These are phyloP conservation scores for Ceratocystis harringtonii DNA, from an alignment of 2,329 filamentous ascomycete genomes.

Conservation along the genomic window DNA sequence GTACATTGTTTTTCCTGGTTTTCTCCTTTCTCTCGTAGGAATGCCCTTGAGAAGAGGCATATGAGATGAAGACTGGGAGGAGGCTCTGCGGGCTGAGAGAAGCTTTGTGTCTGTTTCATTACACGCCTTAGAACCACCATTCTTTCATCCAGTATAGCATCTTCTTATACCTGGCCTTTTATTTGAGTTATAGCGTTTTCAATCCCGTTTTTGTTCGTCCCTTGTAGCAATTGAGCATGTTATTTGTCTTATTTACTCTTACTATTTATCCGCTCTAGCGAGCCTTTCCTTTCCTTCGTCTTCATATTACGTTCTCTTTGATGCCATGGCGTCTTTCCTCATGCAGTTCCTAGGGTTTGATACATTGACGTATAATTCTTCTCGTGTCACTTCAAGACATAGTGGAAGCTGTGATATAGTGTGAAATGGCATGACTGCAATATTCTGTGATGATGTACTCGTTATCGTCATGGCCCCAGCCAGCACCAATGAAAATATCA, in stretches of 20 bases:
- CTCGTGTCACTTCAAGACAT: background rate
- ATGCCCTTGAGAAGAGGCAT: background rate
- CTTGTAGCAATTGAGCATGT: background rate
- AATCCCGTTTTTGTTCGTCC: background rate
- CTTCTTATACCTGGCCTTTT: background rate
- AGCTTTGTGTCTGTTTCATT: background rate
- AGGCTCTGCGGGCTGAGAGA: background rate
- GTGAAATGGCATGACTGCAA: too few species aligned
- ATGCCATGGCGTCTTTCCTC: background rate
- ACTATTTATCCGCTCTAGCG: background rate
- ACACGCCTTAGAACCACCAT: background rate
- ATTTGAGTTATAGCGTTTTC: background rate
- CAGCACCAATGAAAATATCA: too few species aligned
- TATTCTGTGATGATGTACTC: background rate
- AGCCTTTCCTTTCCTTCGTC: background rate
- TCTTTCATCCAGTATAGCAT: background rate
- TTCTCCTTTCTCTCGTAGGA: background rate
- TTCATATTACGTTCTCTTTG: background rate
- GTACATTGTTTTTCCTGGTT: background rate
- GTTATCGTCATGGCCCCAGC: background rate
- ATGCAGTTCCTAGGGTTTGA: background rate
- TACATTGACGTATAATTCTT: background rate
- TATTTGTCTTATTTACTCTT: background rate
- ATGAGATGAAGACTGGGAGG: background rate
- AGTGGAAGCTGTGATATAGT: too few species aligned